Evolutionary conservation across 805 yeast genomes (phyloP), one percentile per base, ranked within the genome.

Genomic region (Geotrichum ghanense): DNA sequence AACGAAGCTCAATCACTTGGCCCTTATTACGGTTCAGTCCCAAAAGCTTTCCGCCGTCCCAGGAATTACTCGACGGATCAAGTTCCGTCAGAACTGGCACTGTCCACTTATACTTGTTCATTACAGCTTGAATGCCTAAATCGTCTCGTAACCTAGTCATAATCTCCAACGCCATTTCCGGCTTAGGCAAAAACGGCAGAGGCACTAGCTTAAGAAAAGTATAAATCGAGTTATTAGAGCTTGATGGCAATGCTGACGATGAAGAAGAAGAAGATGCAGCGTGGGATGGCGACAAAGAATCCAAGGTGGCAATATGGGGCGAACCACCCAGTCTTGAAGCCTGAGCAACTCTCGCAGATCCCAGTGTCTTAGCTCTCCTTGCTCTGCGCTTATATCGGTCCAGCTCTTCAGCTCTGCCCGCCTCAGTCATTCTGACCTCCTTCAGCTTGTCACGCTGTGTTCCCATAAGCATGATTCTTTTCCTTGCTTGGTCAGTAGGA

Each of bases 41-140:
- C 22, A 66, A 53, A 3, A 52, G 44, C 42, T 58, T 54, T 10
- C 53, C 45, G 35, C 52, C 47, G 22, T 51, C 59, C 10, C 55
- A 47, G 4, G 69, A 64, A 51, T 64, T 62, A 3, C 63, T 50
- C 3, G 65, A 61, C 1, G 71, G 71, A 44, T 66, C 71, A 23
- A 66, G 56, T 45, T 66, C 71, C 1, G 68, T 56, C 25, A 66
- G 50, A 6, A 60, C 48, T 1, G 66, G 65, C 5, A 66, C 68
- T 4, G 52, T 48, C 57, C 61, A 63, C 43, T 61, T 56, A 54
- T 67, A 55, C 48, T 59, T 59, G 22, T 46, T 50, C 68, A 66
- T 63, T 25, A 67, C 53, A 2, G 63, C 64, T 21, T 54, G 58
- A 16, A 66, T 58, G 14, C 68, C 71, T 17, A 54, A 44, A 46